Base-by-base conservation (phyloP, 441 rosid species). In the Eruca vesicaria region DNA sequence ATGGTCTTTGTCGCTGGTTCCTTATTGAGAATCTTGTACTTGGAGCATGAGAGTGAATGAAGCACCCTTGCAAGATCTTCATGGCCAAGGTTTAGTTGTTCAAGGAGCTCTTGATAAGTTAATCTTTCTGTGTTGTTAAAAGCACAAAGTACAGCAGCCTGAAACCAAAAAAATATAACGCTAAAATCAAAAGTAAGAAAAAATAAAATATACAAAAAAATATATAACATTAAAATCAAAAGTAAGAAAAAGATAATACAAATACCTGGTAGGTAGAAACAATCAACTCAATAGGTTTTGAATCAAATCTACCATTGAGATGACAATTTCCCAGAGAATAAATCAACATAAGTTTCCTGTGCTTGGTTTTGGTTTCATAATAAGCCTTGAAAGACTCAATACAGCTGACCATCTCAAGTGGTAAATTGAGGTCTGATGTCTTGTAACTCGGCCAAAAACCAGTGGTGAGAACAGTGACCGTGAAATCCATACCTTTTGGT, bases 401-500 rank as follows among this genome's bases (percentile, higher is more conserved):
- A 59, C 97, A 88, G 67, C 75, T 88, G 21, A 90, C 62, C 99
- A 96, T 91, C 83, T 93, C 99, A 26, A 79, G 80, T 9, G 99
- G 97, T 55, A 96, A 90, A 58, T 87, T 96, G 57, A 89, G 75
- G 79, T 96, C 94, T 63, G 86, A 84, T 29, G 98, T 86, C 74
- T 90, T 96, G 78, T 96, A 93, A 80, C 87, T 96, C 26, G 99
- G 97, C 99, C 98, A 96, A 80, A 87, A 91, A 60, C 98, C 96
- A 31, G 98, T 88, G 28, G 99, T 96, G 14, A 96, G 92, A 80
- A 93, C 97, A 71, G 93, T 93, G 35, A 96, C 98, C 0, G 90
- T 73, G 33, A 93, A 82, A 75, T 91, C 97, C 72, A 93, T 83
- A 33, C 92, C 95, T 15, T 2, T 9, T 2, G 84, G 89, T 80